Base-by-base conservation (phyloP, 2,329 filamentous ascomycete species). In the Alternaria alternata region DNA sequence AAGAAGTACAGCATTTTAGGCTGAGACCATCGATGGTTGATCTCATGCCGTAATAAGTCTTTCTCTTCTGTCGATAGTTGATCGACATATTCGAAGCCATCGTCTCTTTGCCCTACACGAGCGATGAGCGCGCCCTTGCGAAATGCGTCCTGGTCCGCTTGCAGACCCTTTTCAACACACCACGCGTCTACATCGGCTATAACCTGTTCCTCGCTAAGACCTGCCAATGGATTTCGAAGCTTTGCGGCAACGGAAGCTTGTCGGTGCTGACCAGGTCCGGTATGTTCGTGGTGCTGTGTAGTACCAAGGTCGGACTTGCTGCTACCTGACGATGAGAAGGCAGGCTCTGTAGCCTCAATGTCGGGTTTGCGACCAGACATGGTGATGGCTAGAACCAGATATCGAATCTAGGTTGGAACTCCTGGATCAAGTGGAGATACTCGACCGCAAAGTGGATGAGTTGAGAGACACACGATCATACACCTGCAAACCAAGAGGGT, bases 21-120 rank as follows among this genome's bases (percentile, higher is more conserved):
- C 68, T 93, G 90, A 6, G 84, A 85, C 90, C 90, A 93, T 62
- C 87, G 88, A 70, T 91, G 84, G 1, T 84, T 85, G 41, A 85
- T 83, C 71, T 93, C 90, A 18, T 84, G 81, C 11, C 84, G 80
- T 39, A 93, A 77, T 5, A 86, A 80, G 2, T 81, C 78, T 41
- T 82, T 82, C 72, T 93, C 90, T 11, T 85, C 81, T 1, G 83
- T 80, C 81, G 82, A 75, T 82, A 75, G 42, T 30, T 69, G 87
- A 9, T 77, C 76, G 3, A 88, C 76, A 4, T 80, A 74, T 48
- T 85, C 81, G 42, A 83, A 85, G 0, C 75, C 76, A 16, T 80
- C 77, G 0, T 86, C 85, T 18, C 82, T 76, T 54, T 86, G 84
- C 9, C 69, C 69, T 18, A 74, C 69, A 7, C 73, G 61, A 6